These are phyloP conservation scores for Ogataea sp. DNA, from an alignment of 805 yeast genomes.

Conservation along the genomic window DNA sequence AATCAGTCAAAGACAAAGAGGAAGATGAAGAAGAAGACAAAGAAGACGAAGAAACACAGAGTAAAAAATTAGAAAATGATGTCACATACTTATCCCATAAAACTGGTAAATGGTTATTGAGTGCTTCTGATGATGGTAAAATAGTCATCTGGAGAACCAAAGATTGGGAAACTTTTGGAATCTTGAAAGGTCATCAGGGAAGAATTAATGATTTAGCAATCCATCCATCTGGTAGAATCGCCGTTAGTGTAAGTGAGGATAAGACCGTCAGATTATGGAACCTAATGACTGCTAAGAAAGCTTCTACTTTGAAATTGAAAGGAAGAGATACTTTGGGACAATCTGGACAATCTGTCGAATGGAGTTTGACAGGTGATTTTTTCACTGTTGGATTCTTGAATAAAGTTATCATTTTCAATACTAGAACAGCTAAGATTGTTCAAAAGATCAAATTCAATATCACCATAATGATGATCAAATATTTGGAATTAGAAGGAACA, in stretches of 20 bases:
- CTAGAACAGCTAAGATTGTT: conserved; percentile 52
- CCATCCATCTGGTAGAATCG: conserved; percentile 86
- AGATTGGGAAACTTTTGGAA: conserved; percentile 92
- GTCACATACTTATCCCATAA: conserved; percentile 18
- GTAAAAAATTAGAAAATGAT: not conserved
- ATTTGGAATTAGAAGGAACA: conserved; percentile 33
- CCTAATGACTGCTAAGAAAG: conserved; percentile 92
- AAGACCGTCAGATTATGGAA: conserved; percentile 87
- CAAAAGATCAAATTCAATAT: conserved; percentile 44
- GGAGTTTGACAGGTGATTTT: conserved; percentile 60
- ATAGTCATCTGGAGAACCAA: conserved; percentile 90
- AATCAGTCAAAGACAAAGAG: too few species aligned
- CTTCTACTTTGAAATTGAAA: conserved; percentile 69
- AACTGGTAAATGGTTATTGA: conserved; percentile 81
- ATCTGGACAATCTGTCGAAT: conserved; percentile 54
- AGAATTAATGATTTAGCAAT: conserved; percentile 77
- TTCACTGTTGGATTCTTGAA: conserved; percentile 71
- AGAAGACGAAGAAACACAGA: not conserved
- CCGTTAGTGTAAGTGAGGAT: conserved; percentile 83
- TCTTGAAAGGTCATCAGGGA: conserved; percentile 83
- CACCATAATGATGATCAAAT: conserved; percentile 63
- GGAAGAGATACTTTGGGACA: conserved; percentile 62
- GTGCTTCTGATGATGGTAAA: conserved; percentile 87
- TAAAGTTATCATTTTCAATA: conserved; percentile 56
- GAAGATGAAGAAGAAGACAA: conserved; percentile 12